phyloP scores from a whole-genome alignment of 2,329 filamentous ascomycete genomes.

The Penicillium digitatum region DNA sequence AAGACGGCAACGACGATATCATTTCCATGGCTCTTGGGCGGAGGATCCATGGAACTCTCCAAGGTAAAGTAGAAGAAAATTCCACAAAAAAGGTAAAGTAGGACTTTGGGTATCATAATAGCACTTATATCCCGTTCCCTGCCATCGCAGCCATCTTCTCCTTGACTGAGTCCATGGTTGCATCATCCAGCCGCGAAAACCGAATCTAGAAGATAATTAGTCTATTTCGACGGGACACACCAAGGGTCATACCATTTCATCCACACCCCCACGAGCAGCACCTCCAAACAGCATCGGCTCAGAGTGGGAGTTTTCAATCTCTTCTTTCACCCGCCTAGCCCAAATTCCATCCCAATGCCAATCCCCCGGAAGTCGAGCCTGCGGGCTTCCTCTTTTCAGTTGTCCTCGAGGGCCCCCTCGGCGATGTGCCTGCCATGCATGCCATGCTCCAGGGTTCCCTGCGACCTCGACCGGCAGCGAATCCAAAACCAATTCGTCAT shows the following conservation, averaged over 20 bases:
- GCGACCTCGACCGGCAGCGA: constrained; percentile 74
- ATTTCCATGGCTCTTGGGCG: background rate
- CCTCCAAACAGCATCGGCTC: constrained; percentile 75
- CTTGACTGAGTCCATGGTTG: constrained; percentile 33
- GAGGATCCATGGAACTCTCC: constrained; percentile 1
- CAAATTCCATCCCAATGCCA: constrained; percentile 99
- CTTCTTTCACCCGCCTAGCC: constrained; percentile 81
- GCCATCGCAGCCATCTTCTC: constrained; percentile 34
- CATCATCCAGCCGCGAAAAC: constrained; percentile 37
- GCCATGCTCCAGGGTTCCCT: constrained; percentile 87
- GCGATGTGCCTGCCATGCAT: constrained; percentile 80
- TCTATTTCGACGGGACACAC: background rate
- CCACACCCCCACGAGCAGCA: constrained; percentile 50
- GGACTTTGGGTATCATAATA: constrained; percentile 25
- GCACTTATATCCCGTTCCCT: constrained; percentile 23
- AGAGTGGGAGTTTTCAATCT: constrained; percentile 70
- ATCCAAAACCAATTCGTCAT: constrained; percentile 72
- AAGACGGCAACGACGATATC: background rate
- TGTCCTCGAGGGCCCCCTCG: constrained; percentile 31
- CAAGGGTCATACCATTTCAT: constrained; percentile 62
- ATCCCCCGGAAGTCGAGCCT: constrained; percentile 63
- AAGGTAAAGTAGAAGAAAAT: background rate
- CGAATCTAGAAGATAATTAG: constrained; percentile 35
- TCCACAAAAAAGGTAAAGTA: constrained; percentile 1
- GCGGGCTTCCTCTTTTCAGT: constrained; percentile 46